Base-by-base conservation (phyloP, 2,329 filamentous ascomycete genomes). In the Fusarium kyushuense region DNA sequence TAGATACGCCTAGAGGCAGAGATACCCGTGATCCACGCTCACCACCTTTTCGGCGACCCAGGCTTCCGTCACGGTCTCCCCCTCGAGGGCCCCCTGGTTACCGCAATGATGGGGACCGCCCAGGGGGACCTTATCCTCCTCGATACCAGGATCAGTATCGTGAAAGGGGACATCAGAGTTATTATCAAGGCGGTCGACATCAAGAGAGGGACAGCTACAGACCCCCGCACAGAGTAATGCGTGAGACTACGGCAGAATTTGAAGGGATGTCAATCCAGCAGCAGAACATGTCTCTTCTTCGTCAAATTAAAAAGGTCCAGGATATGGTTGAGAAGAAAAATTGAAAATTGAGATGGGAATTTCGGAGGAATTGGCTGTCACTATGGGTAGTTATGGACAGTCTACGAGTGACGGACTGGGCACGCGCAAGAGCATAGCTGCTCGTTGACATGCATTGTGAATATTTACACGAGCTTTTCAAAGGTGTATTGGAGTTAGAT, bases 231-330 rank as follows among this genome's bases (percentile, higher is more conserved):
- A 30, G 41, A 5, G 25, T 57, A 2, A 58, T 67, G 23, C 58
- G 69, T 1, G 67, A 72, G 14, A 36, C 19, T 0, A 70, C 67
- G 0, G 52, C 25, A 0, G 67, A 66, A 6, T 72, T 72, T 2
- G n/a, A 49, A 1, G 27, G 25, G 0, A 56, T 70, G 67, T 23
- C 62, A 0, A 62, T 48, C 1, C 4, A 21, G 9, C 3, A 51
- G 2, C 58, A 62, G 4, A 43, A 63, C 6, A 1, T 5, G 2
- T 2, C 27, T 1, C 17, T 61, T 0, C 19, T 40, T 4, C 11
- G 25, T 0, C 30, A 60, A 0, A 43, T 58, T 0, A 23, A 32
- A 1, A 29, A 6, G 1, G 4, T 59, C 1, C 21, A 9, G 3
- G 25, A 33, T 14, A 23, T 21, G 1, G 14, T 65, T 2, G 56